phyloP scores from a whole-genome alignment of 306 rosid genomes.

The Gleditsia sinensis region DNA sequence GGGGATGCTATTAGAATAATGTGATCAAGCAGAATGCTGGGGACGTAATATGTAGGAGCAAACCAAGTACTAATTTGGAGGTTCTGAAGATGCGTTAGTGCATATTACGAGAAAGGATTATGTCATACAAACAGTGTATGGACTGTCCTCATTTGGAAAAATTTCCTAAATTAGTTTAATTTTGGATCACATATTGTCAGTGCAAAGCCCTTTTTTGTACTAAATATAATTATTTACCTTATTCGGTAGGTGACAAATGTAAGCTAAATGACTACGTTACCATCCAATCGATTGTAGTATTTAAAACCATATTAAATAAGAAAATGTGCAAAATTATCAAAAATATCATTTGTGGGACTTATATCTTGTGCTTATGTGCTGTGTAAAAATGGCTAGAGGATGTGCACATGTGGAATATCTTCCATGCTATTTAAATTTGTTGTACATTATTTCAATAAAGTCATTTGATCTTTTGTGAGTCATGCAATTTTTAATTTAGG shows the following conservation, averaged over 20 bases:
- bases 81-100: conserved; percentile 4
- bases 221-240: not conserved
- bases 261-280: conserved; percentile 8
- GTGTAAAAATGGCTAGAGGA: conserved; percentile 6
- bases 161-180: not conserved
- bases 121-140: not conserved
- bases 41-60: conserved; percentile 1
- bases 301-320: not conserved
- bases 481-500: conserved; percentile 18
- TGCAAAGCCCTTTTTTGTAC: not conserved
- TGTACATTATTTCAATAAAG: conserved; percentile 18
- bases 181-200: not conserved
- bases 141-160: not conserved
- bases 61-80: conserved; percentile 30
- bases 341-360: not conserved
- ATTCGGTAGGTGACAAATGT: conserved; percentile 3
- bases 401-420: not conserved
- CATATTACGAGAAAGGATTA: not conserved
- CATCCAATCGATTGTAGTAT: conserved; percentile 17
- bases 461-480: conserved; percentile 18
- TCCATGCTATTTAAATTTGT: conserved; percentile 8
- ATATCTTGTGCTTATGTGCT: not conserved
- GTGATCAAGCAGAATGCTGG: not conserved
- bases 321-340: not conserved
- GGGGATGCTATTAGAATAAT: conserved; percentile 2